Percentiles rank a stretch among this genome's conserved stretches.
phyloP scores from a whole-genome alignment of 345 rosid genomes.

The Excoecaria cochinchinensis region DNA sequence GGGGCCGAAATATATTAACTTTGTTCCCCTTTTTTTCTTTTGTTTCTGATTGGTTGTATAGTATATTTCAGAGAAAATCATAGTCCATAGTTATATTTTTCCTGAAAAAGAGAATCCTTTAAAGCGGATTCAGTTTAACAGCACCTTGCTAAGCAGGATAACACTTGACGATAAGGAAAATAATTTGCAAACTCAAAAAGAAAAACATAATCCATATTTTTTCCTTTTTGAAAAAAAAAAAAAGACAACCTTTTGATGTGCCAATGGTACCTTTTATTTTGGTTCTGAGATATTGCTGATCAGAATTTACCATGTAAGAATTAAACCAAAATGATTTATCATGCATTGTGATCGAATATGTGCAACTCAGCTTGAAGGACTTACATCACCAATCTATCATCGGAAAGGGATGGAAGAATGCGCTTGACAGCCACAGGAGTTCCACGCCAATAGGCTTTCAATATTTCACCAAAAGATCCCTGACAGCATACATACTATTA shows the following conservation, averaged over 20 bases:
- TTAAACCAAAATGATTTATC: neutral
- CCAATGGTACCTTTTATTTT: neutral
- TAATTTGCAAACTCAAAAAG: too few relatives aligned
- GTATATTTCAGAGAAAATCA: neutral
- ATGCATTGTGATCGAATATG: neutral
- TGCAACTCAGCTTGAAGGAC: constrained; percentile 21
- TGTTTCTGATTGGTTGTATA: neutral
- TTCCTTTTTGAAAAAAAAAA: neutral
- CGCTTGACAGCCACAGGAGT: constrained; percentile 97
- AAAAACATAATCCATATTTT: too few relatives aligned
- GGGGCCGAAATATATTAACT: neutral
- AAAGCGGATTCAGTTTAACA: too few relatives aligned
- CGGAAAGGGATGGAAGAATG: constrained; percentile 96
- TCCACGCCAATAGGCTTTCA: constrained; percentile 95
- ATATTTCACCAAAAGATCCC: constrained; percentile 99
- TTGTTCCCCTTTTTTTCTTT: neutral
- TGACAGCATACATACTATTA: constrained; percentile 35
- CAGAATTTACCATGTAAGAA: neutral
- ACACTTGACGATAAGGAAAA: too few relatives aligned
- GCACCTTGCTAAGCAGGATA: too few relatives aligned
- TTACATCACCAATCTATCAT: constrained; percentile 98
- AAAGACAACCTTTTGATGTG: neutral
- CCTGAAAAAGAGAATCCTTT: too few relatives aligned
- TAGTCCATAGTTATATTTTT: neutral
- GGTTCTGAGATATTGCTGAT: neutral